Evolutionary conservation across 2,329 filamentous ascomycete species (phyloP).

Genomic region (Aureobasidium sp.): DNA sequence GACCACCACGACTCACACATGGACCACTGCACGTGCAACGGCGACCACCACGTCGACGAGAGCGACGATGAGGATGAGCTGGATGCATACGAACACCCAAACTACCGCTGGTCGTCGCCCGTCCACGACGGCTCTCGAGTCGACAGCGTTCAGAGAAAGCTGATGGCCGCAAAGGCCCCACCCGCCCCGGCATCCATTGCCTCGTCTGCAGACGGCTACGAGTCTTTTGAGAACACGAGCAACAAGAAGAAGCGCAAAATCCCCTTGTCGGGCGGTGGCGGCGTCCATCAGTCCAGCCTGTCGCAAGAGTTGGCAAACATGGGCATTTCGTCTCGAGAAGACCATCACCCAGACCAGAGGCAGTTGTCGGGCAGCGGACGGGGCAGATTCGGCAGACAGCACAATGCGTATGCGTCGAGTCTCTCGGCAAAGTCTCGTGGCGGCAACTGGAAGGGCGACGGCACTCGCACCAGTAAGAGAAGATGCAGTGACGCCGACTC

Average conservation of each 20-base stretch:
- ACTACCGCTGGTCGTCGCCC: conserved; percentile 35
- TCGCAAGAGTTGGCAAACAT: conserved; percentile 59
- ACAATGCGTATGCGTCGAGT: conserved; percentile 37
- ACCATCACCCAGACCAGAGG: conserved; percentile 22
- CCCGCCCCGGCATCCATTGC: conserved; percentile 49
- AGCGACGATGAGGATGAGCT: conserved; percentile 58
- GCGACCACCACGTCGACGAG: conserved; percentile 45
- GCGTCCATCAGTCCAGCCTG: conserved; percentile 50
- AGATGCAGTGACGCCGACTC: not conserved
- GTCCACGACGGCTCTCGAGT: conserved; percentile 23
- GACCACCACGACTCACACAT: conserved; percentile 39
- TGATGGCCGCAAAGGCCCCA: conserved; percentile 29
- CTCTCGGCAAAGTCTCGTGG: conserved; percentile 30
- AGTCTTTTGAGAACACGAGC: conserved; percentile 96
- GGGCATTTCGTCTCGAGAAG: conserved; percentile 44
- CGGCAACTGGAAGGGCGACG: conserved; percentile 20
- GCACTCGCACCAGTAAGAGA: conserved; percentile 19
- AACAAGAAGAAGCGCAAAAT: conserved; percentile 99
- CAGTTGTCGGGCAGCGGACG: conserved; percentile 45
- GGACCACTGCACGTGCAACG: conserved; percentile 42
- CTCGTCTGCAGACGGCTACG: conserved; percentile 79
- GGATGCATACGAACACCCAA: conserved; percentile 35
- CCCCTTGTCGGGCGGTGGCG: conserved; percentile 71
- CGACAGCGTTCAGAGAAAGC: conserved; percentile 29
- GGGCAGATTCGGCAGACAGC: conserved; percentile 67